Conservation (phyloP, 345 rosid species). For the Eucalyptus caleyi region DNA sequence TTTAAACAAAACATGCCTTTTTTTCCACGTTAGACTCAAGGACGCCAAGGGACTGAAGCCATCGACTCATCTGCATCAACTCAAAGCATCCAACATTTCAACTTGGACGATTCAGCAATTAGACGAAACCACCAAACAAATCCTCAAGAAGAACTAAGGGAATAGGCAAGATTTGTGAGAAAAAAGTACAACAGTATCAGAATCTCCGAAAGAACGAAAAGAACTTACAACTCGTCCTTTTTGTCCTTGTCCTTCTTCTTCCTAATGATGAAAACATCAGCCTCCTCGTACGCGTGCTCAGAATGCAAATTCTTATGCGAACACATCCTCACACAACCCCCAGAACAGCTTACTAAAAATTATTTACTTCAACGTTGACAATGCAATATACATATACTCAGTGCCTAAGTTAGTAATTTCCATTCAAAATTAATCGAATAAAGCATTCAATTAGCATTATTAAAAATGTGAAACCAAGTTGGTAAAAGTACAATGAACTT, state of each 20-base stretch:
- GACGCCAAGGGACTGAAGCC: not conserved
- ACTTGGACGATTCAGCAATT: too few species aligned
- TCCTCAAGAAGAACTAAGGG: too few species aligned
- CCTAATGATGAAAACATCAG: slow-evolving; percentile 61
- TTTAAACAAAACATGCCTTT: not conserved
- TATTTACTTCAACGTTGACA: rapidly evolving
- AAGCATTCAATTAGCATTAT: too few species aligned
- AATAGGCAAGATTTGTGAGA: not conserved
- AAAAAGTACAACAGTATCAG: not conserved
- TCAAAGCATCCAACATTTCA: too few species aligned
- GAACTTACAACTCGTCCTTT: not conserved
- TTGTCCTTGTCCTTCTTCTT: slow-evolving; percentile 26
- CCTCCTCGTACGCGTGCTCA: slow-evolving; percentile 59
- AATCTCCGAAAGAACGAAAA: not conserved
- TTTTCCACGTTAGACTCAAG: not conserved
- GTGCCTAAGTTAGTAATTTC: too few species aligned
- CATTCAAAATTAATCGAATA: too few species aligned
- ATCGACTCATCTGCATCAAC: too few species aligned
- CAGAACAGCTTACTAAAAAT: slow-evolving; percentile 34
- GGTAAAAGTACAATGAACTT: too few species aligned
- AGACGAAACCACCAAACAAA: too few species aligned
- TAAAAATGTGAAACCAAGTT: rapidly evolving
- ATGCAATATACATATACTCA: rapidly evolving
- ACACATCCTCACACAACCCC: slow-evolving; percentile 49
- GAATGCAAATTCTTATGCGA: slow-evolving; percentile 70